Evolutionary conservation across 208 protist species (phyloP), one percentile per base, ranked within the genome.

Genomic region (Naegleria lovaniensis): DNA sequence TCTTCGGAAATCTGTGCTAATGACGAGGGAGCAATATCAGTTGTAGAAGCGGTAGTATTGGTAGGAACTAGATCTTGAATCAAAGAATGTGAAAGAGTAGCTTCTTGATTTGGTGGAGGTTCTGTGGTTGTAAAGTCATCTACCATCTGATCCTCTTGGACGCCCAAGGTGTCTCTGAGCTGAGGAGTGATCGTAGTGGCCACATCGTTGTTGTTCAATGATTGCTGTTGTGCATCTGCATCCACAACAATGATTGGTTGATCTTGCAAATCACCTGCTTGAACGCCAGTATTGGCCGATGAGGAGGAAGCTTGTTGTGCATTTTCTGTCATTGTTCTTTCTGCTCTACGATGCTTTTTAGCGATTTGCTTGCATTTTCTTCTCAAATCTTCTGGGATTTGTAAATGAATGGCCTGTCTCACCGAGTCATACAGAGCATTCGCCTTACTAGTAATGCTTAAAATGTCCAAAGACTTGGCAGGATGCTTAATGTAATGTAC

Each of bases 321-420:
- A 22, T 11, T 0, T 36, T 87, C 38, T 88, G 22, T 58, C 41
- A 1, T 75, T 75, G 25, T 16, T 75, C 16, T 75, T 75, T 75
- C 58, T 1, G 25, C 58, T 75, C 16, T 16, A 4, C 58, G 13
- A n/a, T 29, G 13, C 19, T 43, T 55, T 22, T 58, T n/a, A 25
- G 48, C 29, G 40, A 89, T 67, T 9, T 38, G 36, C 1, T 89
- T 89, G 59, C 85, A 89, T 89, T 89, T 89, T 41, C 36, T 89
- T 4, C 3, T 25, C 5, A 89, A 41, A 40, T 89, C 85, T 40
- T 40, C 41, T n/a, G 43, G 29, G 13, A 89, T 67, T 41, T 15
- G 9, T 38, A 48, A 19, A 9, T 15, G 5, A 41, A 39, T 85
- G 7, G 48, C 9, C 11, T 5, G 15, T 29, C 51, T 38, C 22